phyloP scores from a whole-genome alignment of 208 protist species.

The Crithidia bombi region DNA sequence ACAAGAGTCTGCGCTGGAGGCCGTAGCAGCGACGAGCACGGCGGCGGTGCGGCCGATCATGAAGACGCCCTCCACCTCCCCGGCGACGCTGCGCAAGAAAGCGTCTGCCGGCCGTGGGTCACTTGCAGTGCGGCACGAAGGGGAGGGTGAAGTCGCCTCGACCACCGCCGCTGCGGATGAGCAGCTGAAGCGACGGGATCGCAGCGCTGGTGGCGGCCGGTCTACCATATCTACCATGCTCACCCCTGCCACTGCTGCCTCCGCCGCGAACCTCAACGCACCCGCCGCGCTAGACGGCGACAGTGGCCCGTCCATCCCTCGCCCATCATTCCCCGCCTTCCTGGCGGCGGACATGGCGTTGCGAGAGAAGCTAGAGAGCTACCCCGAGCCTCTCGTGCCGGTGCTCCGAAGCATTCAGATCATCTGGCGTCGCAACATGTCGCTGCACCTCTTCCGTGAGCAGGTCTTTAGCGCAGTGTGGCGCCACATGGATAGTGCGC shows the following conservation, averaged over 20 bases:
- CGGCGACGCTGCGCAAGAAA: not conserved
- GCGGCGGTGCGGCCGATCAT: constrained; percentile 10
- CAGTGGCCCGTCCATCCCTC: not conserved
- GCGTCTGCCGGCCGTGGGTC: not conserved
- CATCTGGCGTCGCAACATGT: constrained; percentile 47
- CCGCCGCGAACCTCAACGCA: no score
- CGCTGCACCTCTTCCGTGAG: constrained; percentile 41
- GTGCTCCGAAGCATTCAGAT: constrained; percentile 42
- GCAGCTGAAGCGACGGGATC: no score
- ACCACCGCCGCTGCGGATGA: no score
- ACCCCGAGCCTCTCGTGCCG: constrained; percentile 14
- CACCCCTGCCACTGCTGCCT: not conserved
- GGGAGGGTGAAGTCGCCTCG: no score
- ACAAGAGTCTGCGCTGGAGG: not conserved
- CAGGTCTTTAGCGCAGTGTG: constrained; percentile 49
- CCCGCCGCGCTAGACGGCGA: not conserved
- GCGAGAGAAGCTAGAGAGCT: constrained; percentile 16
- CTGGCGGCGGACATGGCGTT: constrained; percentile 17
- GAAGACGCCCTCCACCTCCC: not conserved
- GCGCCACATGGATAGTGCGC: constrained; percentile 47
- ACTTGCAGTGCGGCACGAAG: no score
- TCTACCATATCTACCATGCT: no score
- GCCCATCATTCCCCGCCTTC: constrained; percentile 19
- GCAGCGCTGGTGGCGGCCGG: no score
- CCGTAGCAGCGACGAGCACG: not conserved